Evolutionary conservation across 2,329 filamentous ascomycete species (phyloP), one percentile per base, ranked within the genome.

Genomic region (Hypoxylon sp.): DNA sequence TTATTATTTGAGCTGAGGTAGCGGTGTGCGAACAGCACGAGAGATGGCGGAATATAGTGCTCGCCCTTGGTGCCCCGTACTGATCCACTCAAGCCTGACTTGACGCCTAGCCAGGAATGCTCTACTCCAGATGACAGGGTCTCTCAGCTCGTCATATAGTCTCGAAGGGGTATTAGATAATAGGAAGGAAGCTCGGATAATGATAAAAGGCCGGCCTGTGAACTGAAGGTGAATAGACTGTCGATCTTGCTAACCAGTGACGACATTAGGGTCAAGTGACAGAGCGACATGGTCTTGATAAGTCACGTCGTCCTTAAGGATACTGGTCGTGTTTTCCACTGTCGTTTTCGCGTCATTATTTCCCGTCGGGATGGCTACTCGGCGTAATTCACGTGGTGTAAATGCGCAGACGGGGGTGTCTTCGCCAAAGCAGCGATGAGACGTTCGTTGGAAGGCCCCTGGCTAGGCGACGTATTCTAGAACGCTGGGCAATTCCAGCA

Each of bases 381-480:
- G 27, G 50, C 47, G 57, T 55, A 37, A 64, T 64, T 62, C 60
- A 67, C 50, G 41, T 56, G 27, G 30, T 32, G 23, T 48, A 19
- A 51, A 34, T 32, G 56, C 23, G 47, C 23, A 60, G 59, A 58
- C 39, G 39, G 52, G 47, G 41, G 14, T 61, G 41, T 65, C 48
- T 50, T 43, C 54, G 43, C 56, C 34, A 46, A 46, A 50, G 47
- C 48, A 54, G 61, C 37, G 54, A 56, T 58, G 55, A 64, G 64
- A 65, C 58, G 63, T 63, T 67, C 58, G 64, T 62, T 53, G 61
- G 62, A 68, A 47, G 19, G 41, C 29, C 57, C 65, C 51, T 62
- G 58, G 65, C 59, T 63, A 68, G 58, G 63, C 48, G 60, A 69
- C 65, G 45, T 41, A 71, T 71, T 75, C 73, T 74, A 74, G 72